Conservation (phyloP, 179 eudicot species). For the Vitellaria paradoxa region DNA sequence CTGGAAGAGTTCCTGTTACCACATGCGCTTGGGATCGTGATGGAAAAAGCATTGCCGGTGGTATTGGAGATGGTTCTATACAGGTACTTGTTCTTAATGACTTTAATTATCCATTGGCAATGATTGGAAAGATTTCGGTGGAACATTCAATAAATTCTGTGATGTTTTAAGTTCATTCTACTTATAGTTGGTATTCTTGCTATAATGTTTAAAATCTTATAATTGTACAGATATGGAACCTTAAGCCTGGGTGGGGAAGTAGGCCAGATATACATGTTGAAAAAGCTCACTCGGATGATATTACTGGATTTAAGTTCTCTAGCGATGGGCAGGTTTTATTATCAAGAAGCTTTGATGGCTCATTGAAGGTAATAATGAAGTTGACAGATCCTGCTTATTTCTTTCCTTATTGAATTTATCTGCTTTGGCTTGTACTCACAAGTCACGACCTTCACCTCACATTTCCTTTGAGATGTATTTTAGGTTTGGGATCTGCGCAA, state of each 20-base stretch:
- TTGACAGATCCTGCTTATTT: background rate
- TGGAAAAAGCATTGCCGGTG: conserved; percentile 90
- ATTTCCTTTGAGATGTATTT: conserved; percentile 17
- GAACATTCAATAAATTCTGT: background rate
- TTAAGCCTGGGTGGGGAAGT: conserved; percentile 98
- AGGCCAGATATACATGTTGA: conserved; percentile 77
- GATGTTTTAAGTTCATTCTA: background rate
- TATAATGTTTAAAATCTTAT: background rate
- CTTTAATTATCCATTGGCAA: background rate
- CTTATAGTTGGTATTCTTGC: conserved; percentile 10
- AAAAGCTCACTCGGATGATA: conserved; percentile 85
- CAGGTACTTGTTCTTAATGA: conserved; percentile 49
- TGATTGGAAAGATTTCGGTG: background rate
- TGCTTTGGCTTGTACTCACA: background rate
- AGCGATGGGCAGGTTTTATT: conserved; percentile 72
- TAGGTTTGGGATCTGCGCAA: conserved; percentile 98
- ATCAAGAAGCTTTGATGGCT: conserved; percentile 87
- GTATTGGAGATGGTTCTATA: conserved; percentile 93
- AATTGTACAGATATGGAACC: conserved; percentile 75
- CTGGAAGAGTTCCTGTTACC: conserved; percentile 87
- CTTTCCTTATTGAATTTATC: background rate
- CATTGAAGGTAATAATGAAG: conserved; percentile 60
- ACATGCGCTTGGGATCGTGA: conserved; percentile 92
- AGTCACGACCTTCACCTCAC: background rate
- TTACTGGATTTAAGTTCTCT: conserved; percentile 85